These are phyloP conservation scores for Microdochium paspali DNA, from an alignment of 2,329 filamentous ascomycete genomes.

Conservation along the genomic window DNA sequence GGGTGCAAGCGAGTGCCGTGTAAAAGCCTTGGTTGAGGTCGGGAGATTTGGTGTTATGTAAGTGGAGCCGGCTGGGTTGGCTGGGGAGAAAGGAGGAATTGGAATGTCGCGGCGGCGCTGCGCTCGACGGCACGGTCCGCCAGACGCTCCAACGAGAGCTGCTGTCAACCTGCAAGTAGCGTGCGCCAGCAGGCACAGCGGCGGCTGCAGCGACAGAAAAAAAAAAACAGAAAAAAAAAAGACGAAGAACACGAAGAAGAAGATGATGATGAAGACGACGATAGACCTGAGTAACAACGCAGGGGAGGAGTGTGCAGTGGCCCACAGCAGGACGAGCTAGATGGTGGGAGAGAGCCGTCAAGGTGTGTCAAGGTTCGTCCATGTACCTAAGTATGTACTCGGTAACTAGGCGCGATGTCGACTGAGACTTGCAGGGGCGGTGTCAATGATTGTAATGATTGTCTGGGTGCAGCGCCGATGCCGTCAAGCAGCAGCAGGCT, in stretches of 20 bases:
- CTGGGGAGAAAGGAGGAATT: not conserved
- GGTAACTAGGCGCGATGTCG: too few species aligned
- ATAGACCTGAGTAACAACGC: not conserved
- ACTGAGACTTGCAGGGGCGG: too few species aligned
- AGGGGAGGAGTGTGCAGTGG: not conserved
- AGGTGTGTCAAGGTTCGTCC: too few species aligned
- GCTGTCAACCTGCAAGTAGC: not conserved
- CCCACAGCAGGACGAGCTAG: too few species aligned
- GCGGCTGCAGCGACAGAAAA: not conserved
- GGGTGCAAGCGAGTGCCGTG: constrained; percentile 1
- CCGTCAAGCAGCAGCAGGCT: too few species aligned
- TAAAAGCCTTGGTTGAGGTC: constrained; percentile 11
- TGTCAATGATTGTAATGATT: too few species aligned
- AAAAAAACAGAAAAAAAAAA: not conserved
- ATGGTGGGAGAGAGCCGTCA: too few species aligned
- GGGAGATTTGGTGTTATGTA: constrained; percentile 19
- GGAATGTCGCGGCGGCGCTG: too few species aligned
- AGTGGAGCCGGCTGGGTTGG: constrained; percentile 16
- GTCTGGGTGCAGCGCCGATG: too few species aligned
- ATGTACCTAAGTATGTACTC: too few species aligned
- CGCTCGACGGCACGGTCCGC: not conserved
- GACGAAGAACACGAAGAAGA: not conserved
- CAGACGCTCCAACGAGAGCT: not conserved
- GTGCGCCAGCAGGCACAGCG: not conserved
- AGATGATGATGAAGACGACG: not conserved